Evolutionary conservation across 306 rosid genomes (phyloP).

Genomic region (Quercus robur): DNA sequence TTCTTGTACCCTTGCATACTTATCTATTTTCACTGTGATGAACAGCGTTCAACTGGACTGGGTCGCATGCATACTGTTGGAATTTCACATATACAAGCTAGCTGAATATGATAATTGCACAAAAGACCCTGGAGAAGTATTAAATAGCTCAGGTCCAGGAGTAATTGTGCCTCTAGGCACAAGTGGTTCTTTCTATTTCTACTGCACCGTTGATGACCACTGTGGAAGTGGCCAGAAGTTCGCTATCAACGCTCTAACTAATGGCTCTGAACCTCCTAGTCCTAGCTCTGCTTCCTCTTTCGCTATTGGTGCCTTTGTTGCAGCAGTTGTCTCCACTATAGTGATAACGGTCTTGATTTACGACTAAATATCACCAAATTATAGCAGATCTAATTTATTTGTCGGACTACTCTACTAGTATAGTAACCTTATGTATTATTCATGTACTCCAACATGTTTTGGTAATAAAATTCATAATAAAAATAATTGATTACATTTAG

Average conservation of each 20-base stretch:
- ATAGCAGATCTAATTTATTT: too few relatives aligned
- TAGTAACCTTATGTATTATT: too few relatives aligned
- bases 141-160: too few relatives aligned
- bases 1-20: too few relatives aligned
- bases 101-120: conserved; percentile 20
- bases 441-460: too few relatives aligned
- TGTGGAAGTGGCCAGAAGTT: conserved; percentile 28
- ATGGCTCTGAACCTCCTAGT: neutral
- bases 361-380: neutral
- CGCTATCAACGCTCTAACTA: conserved; percentile 8
- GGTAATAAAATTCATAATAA: too few relatives aligned
- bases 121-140: neutral
- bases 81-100: neutral
- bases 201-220: conserved; percentile 25
- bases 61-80: conserved; percentile 9
- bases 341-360: neutral
- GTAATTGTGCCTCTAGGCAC: too few relatives aligned
- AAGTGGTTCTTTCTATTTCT: conserved; percentile 10
- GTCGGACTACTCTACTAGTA: too few relatives aligned
- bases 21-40: neutral
- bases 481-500: too few relatives aligned
- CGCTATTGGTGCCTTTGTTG: neutral
- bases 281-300: conserved; percentile 1
- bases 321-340: neutral
- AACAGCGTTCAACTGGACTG: conserved; percentile 32